Percentiles rank a stretch among this genome's conserved stretches.
Evolutionary conservation across 164 flowering plant species (phyloP).

Genomic region (Euptelea pleiosperma): DNA sequence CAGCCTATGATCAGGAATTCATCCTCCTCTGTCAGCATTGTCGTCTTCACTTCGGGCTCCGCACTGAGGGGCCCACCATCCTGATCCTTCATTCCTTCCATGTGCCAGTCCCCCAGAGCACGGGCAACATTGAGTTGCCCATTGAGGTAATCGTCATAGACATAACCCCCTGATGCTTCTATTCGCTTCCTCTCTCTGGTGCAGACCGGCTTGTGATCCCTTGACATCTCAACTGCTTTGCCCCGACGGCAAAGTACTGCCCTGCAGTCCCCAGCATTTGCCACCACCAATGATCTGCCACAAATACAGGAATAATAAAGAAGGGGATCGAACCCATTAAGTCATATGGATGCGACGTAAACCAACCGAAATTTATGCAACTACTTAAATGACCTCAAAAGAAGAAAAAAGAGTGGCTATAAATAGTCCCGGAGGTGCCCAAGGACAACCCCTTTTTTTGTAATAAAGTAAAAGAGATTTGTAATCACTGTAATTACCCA

Average conservation of each 20-base stretch:
- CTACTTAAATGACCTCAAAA: too few relatives aligned
- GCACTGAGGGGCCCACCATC: slow-evolving; percentile 87
- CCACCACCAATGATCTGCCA: slow-evolving; percentile 76
- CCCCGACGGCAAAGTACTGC: slow-evolving; percentile 93
- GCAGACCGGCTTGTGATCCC: slow-evolving; percentile 88
- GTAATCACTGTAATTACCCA: too few relatives aligned
- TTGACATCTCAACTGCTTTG: slow-evolving; percentile 91
- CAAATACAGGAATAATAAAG: background rate
- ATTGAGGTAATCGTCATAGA: slow-evolving; percentile 82
- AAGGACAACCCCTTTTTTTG: too few relatives aligned
- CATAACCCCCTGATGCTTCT: slow-evolving; percentile 82
- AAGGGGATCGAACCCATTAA: background rate
- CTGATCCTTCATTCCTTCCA: slow-evolving; percentile 70
- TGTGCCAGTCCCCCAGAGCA: slow-evolving; percentile 97
- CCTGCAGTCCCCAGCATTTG: slow-evolving; percentile 96
- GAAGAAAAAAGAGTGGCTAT: too few relatives aligned
- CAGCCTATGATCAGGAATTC: slow-evolving; percentile 92
- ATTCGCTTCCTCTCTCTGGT: slow-evolving; percentile 60
- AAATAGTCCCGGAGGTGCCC: too few relatives aligned
- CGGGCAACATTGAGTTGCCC: slow-evolving; percentile 92
- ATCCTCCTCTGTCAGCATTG: slow-evolving; percentile 67
- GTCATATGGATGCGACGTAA: too few relatives aligned
- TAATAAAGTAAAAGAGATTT: too few relatives aligned
- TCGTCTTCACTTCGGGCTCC: slow-evolving; percentile 77
- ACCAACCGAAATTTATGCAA: too few relatives aligned